A percentile compares a stretch with the other conserved stretches of the same genome.
Conservation (phyloP, 495 filamentous ascomycete species). For the Aspergillus panamensis region DNA sequence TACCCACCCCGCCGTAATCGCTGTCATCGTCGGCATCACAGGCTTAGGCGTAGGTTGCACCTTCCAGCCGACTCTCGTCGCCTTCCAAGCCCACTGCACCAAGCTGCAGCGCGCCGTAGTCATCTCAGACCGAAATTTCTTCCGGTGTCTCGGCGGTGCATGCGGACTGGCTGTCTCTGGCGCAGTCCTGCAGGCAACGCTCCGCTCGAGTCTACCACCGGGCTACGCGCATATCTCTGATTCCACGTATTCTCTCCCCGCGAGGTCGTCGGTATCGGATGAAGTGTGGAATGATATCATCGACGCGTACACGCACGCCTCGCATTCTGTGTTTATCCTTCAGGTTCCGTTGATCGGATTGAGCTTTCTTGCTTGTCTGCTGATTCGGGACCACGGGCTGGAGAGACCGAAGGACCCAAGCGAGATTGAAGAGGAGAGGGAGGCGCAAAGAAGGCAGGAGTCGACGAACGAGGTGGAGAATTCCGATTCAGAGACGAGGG, state of each 20-base stretch:
- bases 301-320: constrained; percentile 49
- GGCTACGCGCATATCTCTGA: constrained; percentile 39
- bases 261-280: constrained; percentile 28
- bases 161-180: constrained; percentile 59
- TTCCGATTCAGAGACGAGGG: not conserved
- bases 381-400: constrained; percentile 54
- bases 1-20: constrained; percentile 49
- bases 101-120: constrained; percentile 58
- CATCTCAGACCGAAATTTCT: constrained; percentile 61
- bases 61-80: too few relatives aligned
- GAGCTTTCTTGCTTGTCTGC: constrained; percentile 48
- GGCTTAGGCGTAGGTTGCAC: constrained; percentile 56
- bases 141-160: constrained; percentile 57
- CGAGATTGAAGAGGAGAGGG: constrained; percentile 22
- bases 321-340: constrained; percentile 51
- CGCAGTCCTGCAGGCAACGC: constrained; percentile 50
- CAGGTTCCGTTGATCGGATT: constrained; percentile 54
- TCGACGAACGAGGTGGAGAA: not conserved
- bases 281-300: constrained; percentile 43
- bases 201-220: constrained; percentile 44
- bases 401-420: constrained; percentile 46
- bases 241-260: constrained; percentile 43
- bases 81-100: constrained; percentile 58
- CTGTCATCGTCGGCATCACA: constrained; percentile 49
- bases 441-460: not conserved